Conservation (phyloP, 257 asterid genomes). For the Eustoma russellianum region DNA sequence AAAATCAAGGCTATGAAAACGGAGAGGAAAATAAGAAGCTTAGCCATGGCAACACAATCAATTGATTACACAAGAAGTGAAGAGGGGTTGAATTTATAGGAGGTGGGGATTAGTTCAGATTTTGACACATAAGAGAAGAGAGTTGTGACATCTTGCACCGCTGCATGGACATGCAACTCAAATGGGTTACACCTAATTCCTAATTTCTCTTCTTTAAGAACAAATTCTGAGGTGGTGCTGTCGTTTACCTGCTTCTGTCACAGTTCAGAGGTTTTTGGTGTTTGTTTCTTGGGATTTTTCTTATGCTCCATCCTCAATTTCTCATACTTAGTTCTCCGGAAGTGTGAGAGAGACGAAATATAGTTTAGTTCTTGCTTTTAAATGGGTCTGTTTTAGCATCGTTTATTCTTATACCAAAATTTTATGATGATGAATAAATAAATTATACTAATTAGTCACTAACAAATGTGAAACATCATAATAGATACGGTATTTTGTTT, state of each 20-base stretch:
- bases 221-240: conserved; percentile 15
- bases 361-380: no score
- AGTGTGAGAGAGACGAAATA: no score
- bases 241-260: conserved; percentile 7
- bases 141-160: conserved; percentile 40
- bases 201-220: conserved; percentile 1
- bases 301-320: no score
- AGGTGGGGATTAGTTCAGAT: neutral
- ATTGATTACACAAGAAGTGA: no score
- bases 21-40: neutral
- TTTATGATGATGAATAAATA: no score
- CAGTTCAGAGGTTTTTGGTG: neutral
- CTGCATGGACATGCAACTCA: conserved; percentile 34
- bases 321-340: neutral
- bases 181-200: conserved; percentile 30
- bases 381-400: no score
- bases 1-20: conserved; percentile 20
- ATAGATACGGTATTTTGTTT: no score
- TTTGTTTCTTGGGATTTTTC: neutral
- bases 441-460: no score
- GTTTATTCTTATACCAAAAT: no score
- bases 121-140: conserved; percentile 28
- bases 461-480: no score
- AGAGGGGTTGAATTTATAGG: conserved; percentile 24
- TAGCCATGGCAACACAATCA: neutral